Percentiles rank a stretch among this genome's conserved stretches.
Conservation (phyloP, 1,284 basidiomycete species). For the Erythrobasidium hasegawianum region DNA sequence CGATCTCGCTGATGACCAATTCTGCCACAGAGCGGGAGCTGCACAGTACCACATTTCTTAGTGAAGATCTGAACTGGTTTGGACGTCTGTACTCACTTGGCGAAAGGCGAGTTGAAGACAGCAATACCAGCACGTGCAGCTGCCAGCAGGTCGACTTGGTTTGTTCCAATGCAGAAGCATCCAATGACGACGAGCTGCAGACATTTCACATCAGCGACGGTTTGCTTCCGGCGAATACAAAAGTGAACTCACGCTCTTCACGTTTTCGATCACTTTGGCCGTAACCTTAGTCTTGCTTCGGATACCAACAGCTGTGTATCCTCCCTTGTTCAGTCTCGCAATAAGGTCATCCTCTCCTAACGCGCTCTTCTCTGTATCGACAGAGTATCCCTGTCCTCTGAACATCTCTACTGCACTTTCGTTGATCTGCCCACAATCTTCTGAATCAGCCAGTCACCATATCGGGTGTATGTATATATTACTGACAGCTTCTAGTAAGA, state of each 20-base stretch:
- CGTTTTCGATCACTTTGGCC: slow-evolving; percentile 68
- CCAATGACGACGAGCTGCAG: slow-evolving; percentile 86
- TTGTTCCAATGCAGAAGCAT: slow-evolving; percentile 99
- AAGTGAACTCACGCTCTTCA: slow-evolving; percentile 16
- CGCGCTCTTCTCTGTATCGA: slow-evolving; percentile 83
- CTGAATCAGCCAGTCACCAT: background rate
- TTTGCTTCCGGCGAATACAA: background rate
- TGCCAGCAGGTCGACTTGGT: slow-evolving; percentile 87
- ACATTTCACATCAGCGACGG: background rate
- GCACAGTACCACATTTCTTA: background rate
- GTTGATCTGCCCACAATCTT: slow-evolving; percentile 75
- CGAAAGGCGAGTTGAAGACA: slow-evolving; percentile 99
- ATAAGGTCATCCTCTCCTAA: slow-evolving; percentile 90
- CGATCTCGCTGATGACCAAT: slow-evolving; percentile 90
- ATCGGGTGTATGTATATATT: background rate
- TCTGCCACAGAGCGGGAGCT: slow-evolving; percentile 94
- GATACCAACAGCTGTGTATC: slow-evolving; percentile 94
- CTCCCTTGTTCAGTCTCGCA: slow-evolving; percentile 63
- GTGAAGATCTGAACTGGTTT: background rate
- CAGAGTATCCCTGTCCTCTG: slow-evolving; percentile 80
- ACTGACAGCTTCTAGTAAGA: slow-evolving; percentile 31
- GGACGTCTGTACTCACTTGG: slow-evolving; percentile 57
- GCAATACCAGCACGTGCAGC: slow-evolving; percentile 87
- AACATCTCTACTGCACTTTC: slow-evolving; percentile 80
- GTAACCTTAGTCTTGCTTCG: slow-evolving; percentile 97